These are phyloP conservation scores for Arthrobotrys conoides DNA, from an alignment of 2,329 filamentous ascomycete species.

Conservation along the genomic window DNA sequence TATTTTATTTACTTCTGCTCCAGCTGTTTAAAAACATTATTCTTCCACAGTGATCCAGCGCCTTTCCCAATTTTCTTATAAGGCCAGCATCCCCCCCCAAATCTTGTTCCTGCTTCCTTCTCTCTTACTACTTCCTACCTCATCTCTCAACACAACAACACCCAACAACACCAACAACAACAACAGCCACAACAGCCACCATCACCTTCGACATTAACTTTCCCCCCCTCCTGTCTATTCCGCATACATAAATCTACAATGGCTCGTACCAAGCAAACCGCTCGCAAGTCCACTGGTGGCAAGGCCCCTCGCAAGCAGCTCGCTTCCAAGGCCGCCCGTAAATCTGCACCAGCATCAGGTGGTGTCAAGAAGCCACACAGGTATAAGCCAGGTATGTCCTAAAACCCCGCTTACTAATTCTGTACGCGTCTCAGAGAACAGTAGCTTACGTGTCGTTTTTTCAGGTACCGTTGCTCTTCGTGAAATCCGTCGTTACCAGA, in stretches of 20 bases:
- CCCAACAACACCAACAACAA: slow-evolving; percentile 60
- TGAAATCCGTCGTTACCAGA: slow-evolving; percentile 99
- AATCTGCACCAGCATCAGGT: slow-evolving; percentile 95
- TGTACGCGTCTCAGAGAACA: slow-evolving; percentile 98
- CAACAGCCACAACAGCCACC: no score
- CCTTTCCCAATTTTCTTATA: slow-evolving; percentile 63
- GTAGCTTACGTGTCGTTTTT: slow-evolving; percentile 67
- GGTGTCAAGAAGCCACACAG: slow-evolving; percentile 92
- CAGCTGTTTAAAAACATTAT: no score
- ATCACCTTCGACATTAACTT: no score
- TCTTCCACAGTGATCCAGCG: slow-evolving; percentile 52
- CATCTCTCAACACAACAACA: slow-evolving; percentile 59
- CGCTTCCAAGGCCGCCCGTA: slow-evolving; percentile 98
- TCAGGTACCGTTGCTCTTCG: slow-evolving; percentile 93
- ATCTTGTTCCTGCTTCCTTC: slow-evolving; percentile 28
- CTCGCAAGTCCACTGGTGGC: slow-evolving; percentile 84
- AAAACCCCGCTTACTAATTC: slow-evolving; percentile 46
- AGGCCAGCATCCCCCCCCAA: slow-evolving; percentile 65
- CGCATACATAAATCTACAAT: slow-evolving; percentile 63
- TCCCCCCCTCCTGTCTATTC: slow-evolving; percentile 27
- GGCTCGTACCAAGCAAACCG: slow-evolving; percentile 68
- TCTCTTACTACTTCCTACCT: slow-evolving; percentile 61
- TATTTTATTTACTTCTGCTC: slow-evolving; percentile 4
- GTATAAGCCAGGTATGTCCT: slow-evolving; percentile 80
- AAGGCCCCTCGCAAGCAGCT: slow-evolving; percentile 94